Base-by-base conservation (phyloP, 345 rosid species). In the Linum usitatissimum region DNA sequence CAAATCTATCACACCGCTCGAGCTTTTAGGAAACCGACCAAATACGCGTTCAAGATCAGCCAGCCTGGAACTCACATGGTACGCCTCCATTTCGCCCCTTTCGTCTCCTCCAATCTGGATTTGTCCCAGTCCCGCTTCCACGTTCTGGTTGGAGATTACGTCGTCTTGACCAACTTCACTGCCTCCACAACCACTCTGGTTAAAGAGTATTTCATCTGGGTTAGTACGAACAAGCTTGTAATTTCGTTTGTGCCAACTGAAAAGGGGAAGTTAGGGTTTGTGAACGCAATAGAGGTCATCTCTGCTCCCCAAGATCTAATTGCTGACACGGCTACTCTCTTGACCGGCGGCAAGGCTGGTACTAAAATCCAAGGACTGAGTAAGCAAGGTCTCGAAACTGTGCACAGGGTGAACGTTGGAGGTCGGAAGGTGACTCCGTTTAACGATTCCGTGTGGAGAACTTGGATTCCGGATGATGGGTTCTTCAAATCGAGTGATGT, bases 261-360 rank as follows among this genome's bases (percentile, higher is more conserved):
- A 21, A 76, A 61, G 42, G 75, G 80, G 8, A 76, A 80, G 28
- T 71, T 85, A 30, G 91, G 87, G 17, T 89, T 85, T 63, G 88
- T 92, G 58, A 89, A 81, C 67, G 96, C 91, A 9, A 87, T 92
- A 34, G 96, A 89, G 67, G 93, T 92, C 54, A 79, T 92, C 30
- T 92, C 96, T 66, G 91, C 96, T 9, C 98, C 96, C 54, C 81
- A 75, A 62, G 95, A 92, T 73, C 76, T 89, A 82, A 83, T 87
- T 30, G 64, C 76, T 55, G 91, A 89, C 28, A 70, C 77, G 20
- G 87, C 87, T 28, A 65, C 68, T 63, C 63, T 71, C 42, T 74
- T 86, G 36, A 67, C 66, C 23, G 66, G 61, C 49, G 78, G 80
- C 65, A 71, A 79, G 57, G 39, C 77, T 51, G 84, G 56, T 60